A percentile compares a stretch with the other conserved stretches of the same genome.
Conservation (phyloP, 768 basidiomycete species). For the Auriscalpium orientale region DNA sequence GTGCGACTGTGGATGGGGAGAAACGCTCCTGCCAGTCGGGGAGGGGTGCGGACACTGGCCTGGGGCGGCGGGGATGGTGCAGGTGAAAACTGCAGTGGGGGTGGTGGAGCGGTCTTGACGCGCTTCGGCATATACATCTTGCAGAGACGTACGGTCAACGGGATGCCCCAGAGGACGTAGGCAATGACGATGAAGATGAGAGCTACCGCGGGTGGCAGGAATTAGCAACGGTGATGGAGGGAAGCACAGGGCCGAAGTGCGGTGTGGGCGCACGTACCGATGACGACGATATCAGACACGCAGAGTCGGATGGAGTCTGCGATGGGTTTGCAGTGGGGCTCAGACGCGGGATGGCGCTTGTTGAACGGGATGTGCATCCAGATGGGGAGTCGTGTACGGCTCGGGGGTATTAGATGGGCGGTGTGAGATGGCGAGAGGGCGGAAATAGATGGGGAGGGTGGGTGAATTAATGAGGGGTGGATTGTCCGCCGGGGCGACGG, state of each 20-base stretch:
- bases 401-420: not conserved
- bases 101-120: not conserved
- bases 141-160: constrained; percentile 13
- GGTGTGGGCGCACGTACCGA: constrained; percentile 10
- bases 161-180: constrained; percentile 18
- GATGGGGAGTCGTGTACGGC: not conserved
- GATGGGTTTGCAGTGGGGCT: constrained; percentile 4
- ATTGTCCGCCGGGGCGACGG: not conserved
- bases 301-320: constrained; percentile 6
- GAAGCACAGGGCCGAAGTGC: not conserved
- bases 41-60: not conserved
- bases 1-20: too few relatives aligned
- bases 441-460: too few relatives aligned
- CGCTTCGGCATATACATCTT: not conserved
- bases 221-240: constrained; percentile 1
- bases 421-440: not conserved
- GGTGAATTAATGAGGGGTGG: too few relatives aligned
- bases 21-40: not conserved
- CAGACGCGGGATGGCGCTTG: constrained; percentile 1
- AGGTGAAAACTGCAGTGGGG: not conserved
- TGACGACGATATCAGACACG: constrained; percentile 14
- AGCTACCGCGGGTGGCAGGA: constrained; percentile 6
- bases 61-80: not conserved
- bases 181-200: constrained; percentile 13
- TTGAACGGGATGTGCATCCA: not conserved